phyloP scores from a whole-genome alignment of 2,329 filamentous ascomycete genomes.

The Pseudogymnoascus sp. region DNA sequence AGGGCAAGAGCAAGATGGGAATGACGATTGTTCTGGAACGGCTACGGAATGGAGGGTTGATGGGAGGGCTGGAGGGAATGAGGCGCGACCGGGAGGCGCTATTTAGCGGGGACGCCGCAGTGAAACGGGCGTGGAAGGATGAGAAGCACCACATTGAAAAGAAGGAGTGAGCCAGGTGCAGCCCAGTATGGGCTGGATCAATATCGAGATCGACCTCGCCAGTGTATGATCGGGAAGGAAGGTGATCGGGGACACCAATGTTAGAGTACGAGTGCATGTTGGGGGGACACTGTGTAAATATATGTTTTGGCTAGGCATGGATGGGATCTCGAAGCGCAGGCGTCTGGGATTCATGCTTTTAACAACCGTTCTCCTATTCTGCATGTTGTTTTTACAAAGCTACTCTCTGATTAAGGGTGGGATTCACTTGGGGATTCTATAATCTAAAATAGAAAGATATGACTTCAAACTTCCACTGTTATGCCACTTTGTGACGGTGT shows the following conservation, averaged over 20 bases:
- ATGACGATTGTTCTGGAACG: constrained; percentile 76
- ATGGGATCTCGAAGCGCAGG: constrained; percentile 6
- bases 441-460: background rate
- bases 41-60: constrained; percentile 55
- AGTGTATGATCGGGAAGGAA: background rate
- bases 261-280: background rate
- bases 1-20: constrained; percentile 72
- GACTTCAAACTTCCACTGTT: background rate
- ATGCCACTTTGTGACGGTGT: background rate
- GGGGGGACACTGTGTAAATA: constrained; percentile 2
- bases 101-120: background rate
- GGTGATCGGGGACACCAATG: background rate
- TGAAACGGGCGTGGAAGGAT: background rate
- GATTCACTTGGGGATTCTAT: background rate
- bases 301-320: constrained; percentile 4
- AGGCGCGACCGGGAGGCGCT: constrained; percentile 41
- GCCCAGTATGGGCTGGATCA: background rate
- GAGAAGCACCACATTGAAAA: background rate
- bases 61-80: constrained; percentile 65
- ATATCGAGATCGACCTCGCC: background rate
- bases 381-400: constrained; percentile 5
- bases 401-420: background rate
- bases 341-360: constrained; percentile 7
- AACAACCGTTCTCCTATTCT: constrained; percentile 6
- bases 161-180: background rate